Base-by-base conservation (phyloP, 140 eudicot genomes). In the Ambrosia hybrid region DNA sequence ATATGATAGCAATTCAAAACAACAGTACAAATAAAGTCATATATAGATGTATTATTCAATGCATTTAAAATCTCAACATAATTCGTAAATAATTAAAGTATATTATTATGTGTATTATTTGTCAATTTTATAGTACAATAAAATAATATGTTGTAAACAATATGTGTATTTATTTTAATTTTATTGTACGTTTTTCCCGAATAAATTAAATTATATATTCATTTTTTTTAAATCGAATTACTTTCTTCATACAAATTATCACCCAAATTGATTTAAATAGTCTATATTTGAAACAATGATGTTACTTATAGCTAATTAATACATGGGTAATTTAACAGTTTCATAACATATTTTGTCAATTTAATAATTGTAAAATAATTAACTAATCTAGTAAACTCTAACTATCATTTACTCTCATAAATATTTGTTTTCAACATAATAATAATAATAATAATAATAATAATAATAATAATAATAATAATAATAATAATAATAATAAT, bases 1-100 rank as follows among this genome's bases (percentile, higher is more conserved):
- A 72, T 72, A 63, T 51, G 76, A 70, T 70, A 70, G 52, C 73
- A 64, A 64, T 71, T 58, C 64, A 64, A 34, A 72, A 62, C 61
- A 62, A 53, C 41, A 30, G 69, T 72, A 72, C 78, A 16, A 49
- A 68, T 58, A 34, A 67, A 68, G 34, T 75, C 79, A 65, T 14
- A 58, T 10, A 3, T 6, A 7, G 48, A 43, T 33, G 3, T 17
- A 37, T 63, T 16, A 68, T 68, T 76, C 10, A 67, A 34, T 76
- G 75, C 64, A 58, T 12, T 66, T 46, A 46, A 43, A 65, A 65
- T 74, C 57, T 5, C 30, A 63, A 37, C 7, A 63, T 63, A 63
- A 63, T 37, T 38, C 38, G 48, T 43, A 43, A 43, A 43, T 43
- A 43, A 43, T 43, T 9, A 43, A 43, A 43, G 48, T 43, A 43